Percentiles rank a stretch among this genome's conserved stretches.
phyloP scores from a whole-genome alignment of 1,139 yeast genomes.

The Pichia sp. region DNA sequence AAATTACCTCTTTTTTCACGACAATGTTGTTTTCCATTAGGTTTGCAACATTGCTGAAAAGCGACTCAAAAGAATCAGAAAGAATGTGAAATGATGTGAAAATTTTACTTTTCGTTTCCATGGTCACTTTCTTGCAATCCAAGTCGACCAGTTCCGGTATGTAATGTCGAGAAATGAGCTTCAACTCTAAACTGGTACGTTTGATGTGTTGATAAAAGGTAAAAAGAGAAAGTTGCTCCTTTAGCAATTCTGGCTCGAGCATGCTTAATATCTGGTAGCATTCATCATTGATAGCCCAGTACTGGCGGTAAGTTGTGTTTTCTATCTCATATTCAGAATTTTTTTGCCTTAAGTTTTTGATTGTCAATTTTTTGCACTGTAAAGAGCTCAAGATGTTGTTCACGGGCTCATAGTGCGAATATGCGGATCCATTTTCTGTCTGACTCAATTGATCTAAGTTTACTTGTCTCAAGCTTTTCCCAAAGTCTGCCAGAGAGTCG shows the following conservation, averaged over 20 bases:
- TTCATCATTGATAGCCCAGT: slow-evolving; percentile 13
- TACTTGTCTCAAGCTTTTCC: not conserved
- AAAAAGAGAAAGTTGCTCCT: slow-evolving; percentile 1
- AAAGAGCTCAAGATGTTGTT: slow-evolving; percentile 8
- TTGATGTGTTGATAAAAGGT: not conserved
- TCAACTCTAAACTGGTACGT: not conserved
- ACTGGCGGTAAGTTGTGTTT: slow-evolving; percentile 8
- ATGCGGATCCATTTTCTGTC: not conserved
- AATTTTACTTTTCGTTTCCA: not conserved
- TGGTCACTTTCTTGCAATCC: not conserved
- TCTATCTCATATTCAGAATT: not conserved
- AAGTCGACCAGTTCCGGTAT: not conserved
- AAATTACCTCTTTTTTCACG: not conserved
- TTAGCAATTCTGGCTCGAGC: slow-evolving; percentile 10
- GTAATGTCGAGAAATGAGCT: not conserved
- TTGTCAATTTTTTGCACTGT: slow-evolving; percentile 5
- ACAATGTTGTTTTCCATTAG: slow-evolving; percentile 5
- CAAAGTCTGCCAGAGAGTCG: not conserved
- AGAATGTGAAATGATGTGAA: slow-evolving; percentile 1
- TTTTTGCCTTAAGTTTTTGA: slow-evolving; percentile 1
- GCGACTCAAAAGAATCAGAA: not conserved
- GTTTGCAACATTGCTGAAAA: not conserved
- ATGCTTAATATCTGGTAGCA: slow-evolving; percentile 4
- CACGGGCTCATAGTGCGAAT: slow-evolving; percentile 16
- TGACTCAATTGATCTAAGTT: not conserved